Conservation (phyloP, 257 asterid species). For the Solanum medicagineum region DNA sequence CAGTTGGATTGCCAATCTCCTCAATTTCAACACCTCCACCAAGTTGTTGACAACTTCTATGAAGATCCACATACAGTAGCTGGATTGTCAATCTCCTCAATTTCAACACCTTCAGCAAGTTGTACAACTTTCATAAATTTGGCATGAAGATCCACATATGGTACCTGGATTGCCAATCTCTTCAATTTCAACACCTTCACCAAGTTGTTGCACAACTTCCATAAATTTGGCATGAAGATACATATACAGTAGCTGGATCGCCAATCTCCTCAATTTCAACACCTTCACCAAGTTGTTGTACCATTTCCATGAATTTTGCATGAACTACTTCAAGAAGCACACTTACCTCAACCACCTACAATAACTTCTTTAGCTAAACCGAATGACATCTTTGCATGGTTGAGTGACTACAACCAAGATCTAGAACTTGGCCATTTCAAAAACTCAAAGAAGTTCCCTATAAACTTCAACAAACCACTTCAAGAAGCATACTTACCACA, state of each 20-base stretch:
- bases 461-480: neutral
- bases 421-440: neutral
- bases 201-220: neutral
- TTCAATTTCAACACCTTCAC: neutral
- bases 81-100: too few relatives aligned
- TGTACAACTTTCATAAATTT: neutral
- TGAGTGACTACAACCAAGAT: neutral
- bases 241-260: too few relatives aligned
- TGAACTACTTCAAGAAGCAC: neutral
- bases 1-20: too few relatives aligned
- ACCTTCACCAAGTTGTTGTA: too few relatives aligned
- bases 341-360: neutral
- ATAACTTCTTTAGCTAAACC: neutral
- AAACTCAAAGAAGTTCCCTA: neutral
- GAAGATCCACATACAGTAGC: too few relatives aligned
- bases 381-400: neutral
- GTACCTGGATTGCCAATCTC: neutral
- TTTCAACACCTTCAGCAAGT: too few relatives aligned
- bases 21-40: too few relatives aligned
- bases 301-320: too few relatives aligned
- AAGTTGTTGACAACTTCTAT: too few relatives aligned
- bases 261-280: too few relatives aligned
- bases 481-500: neutral
- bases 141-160: neutral
- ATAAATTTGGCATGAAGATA: neutral